Evolutionary conservation across 345 rosid species (phyloP), one percentile per base, ranked within the genome.

Genomic region (Camelina sativa): DNA sequence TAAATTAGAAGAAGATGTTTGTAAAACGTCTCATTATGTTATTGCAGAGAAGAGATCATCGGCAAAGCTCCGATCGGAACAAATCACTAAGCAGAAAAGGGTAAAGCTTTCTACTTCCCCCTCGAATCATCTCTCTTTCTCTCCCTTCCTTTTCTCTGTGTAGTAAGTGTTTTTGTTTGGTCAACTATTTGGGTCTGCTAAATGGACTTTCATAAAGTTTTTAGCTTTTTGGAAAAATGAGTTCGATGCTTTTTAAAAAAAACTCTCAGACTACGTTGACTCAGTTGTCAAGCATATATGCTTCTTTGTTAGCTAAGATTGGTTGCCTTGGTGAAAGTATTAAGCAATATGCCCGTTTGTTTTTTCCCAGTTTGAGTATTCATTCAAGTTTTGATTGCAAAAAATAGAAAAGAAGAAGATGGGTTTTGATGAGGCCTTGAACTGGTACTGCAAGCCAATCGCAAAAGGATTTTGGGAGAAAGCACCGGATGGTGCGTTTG

Each of bases 391-490:
- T 65, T 65, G 69, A 63, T 73, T 72, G 67, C 61, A 61, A 62
- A 23, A 34, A 23, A 23, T 1, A 28, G 5, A 28, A 28, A 28
- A 28, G 30, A 28, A 28, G 30, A 28, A 52, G 35, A 94, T 91
- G 97, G 95, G 77, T 2, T 84, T 87, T 73, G 74, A 76, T 28
- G 1, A 4, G 66, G 91, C 87, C 3, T 69, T 90, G 82, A 79
- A 35, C 70, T 94, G 97, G 98, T 91, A 86, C 40, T 94, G 98
- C 71, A 82, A 71, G 47, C 98, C 98, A n/a, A 78, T 76, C 79
- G 64, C 81, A 16, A 71, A 85, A 43, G 93, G 92, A 41, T 65
- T 84, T 72, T 90, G 98, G 96, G 81, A 81, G n/a, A 84, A 76
- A 66, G 62, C 72, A 35, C 90, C 59, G 25, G 82, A 85, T 69